Conservation (phyloP, 2,329 filamentous ascomycete genomes). For the Curvularia lunata region DNA sequence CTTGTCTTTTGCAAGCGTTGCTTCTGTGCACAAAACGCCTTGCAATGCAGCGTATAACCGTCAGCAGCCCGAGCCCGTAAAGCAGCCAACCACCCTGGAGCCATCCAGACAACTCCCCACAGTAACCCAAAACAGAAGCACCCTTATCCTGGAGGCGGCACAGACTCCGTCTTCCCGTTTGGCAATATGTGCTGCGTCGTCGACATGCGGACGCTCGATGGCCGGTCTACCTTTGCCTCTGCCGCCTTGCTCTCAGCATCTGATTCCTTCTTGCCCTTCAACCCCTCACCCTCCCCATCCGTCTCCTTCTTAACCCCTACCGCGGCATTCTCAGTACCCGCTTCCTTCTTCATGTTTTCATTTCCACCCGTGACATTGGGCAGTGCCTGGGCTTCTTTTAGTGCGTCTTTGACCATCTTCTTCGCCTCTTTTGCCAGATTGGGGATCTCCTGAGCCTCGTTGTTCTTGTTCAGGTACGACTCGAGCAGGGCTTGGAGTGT, state of each 20-base stretch:
- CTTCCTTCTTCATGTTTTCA: neutral
- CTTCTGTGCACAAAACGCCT: conserved; percentile 11
- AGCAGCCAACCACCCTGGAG: neutral
- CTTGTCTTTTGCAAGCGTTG: neutral
- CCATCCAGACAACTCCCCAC: neutral
- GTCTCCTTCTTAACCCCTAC: conserved; percentile 6
- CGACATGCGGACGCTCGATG: conserved; percentile 21
- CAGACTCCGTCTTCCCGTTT: conserved; percentile 17
- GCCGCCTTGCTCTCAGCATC: conserved; percentile 5
- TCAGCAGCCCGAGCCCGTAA: neutral
- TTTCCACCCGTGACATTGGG: conserved; percentile 5
- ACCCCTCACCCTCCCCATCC: neutral
- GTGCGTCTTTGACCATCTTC: conserved; percentile 49
- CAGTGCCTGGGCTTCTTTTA: conserved; percentile 28
- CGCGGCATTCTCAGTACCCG: neutral
- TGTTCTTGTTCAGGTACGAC: conserved; percentile 64
- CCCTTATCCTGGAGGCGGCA: conserved; percentile 9
- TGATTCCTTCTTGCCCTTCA: neutral
- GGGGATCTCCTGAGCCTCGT: conserved; percentile 44
- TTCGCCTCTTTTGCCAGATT: conserved; percentile 56
- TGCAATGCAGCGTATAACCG: conserved; percentile 9
- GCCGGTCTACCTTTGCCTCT: conserved; percentile 16
- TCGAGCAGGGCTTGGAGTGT: conserved; percentile 85
- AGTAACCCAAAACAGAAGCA: neutral
- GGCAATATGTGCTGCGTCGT: conserved; percentile 24